Base-by-base conservation (phyloP, 768 basidiomycete species). In the Suillus americanus region DNA sequence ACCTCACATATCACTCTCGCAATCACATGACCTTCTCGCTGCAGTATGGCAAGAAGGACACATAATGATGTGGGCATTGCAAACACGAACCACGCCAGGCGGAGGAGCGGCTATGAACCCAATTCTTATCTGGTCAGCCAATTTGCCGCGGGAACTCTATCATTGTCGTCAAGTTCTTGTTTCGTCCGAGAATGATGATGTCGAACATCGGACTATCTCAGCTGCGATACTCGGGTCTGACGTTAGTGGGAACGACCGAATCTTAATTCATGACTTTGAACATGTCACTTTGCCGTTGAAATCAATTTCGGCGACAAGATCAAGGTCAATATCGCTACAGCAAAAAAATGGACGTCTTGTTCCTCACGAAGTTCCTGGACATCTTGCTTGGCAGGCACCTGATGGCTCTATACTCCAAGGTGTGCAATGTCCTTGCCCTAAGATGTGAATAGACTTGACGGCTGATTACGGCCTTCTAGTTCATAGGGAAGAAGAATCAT, bases 21-120 rank as follows among this genome's bases (percentile, higher is more conserved):
- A 82, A 1, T 69, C 75, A 23, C 74, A 77, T 20, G 92, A 95
- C 66, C 72, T 82, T 1, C 73, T 94, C 9, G 89, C 85, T 12
- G 70, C 88, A 2, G 79, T 97, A 1, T 92, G 89, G 86, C 86
- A 89, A 64, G 77, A 79, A n/a, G 92, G 92, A 0, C 76, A 78
- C 35, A 72, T 92, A 10, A 85, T 90, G 60, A 68, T 95, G 3
- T 96, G 90, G 86, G 79, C 85, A 43, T 79, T 95, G 50, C 79
- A 83, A 46, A 93, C 87, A 1, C 85, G 86, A 8, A 76, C 90
- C 37, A 80, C 81, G 12, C 83, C 85, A 13, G 86, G 86, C 6
- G 80, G 78, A 0, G 84, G 79, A 30, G 86, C 88, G 61, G 80
- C 84, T 5, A 86, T 91, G 84, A 77, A 86, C 60, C 90, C 90